Evolutionary conservation across 2,329 filamentous ascomycete species (phyloP).

Genomic region (Aspergillus sp.): DNA sequence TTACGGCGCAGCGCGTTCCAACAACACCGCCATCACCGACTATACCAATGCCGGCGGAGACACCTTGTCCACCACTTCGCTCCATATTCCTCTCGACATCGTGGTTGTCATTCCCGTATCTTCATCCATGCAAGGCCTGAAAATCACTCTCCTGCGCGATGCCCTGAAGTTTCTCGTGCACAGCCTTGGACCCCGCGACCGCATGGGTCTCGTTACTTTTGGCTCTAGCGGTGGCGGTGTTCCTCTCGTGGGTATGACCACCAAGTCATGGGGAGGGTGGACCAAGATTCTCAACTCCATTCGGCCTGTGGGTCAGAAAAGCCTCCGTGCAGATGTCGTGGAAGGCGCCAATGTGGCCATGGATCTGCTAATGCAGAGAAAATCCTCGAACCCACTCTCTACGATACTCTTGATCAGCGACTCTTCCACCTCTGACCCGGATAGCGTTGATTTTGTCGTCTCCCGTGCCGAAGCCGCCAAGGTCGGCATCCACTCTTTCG

Average conservation of each 20-base stretch:
- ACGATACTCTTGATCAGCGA: slow-evolving; percentile 97
- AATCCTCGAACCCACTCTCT: slow-evolving; percentile 91
- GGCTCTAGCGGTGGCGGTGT: slow-evolving; percentile 91
- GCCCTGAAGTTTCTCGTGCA: slow-evolving; percentile 88
- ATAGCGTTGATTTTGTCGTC: slow-evolving; percentile 96
- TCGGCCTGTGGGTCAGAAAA: slow-evolving; percentile 93
- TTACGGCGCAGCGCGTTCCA: slow-evolving; percentile 78
- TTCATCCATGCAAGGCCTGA: slow-evolving; percentile 98
- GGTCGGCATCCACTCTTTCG: slow-evolving; percentile 93
- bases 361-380: slow-evolving; percentile 97
- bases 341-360: slow-evolving; percentile 97
- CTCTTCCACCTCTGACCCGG: slow-evolving; percentile 87
- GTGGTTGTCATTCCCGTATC: slow-evolving; percentile 97
- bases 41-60: slow-evolving; percentile 70
- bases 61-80: slow-evolving; percentile 59
- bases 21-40: slow-evolving; percentile 85
- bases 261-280: slow-evolving; percentile 92
- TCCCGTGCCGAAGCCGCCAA: slow-evolving; percentile 96
- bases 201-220: slow-evolving; percentile 96
- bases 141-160: slow-evolving; percentile 91
- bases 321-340: slow-evolving; percentile 90
- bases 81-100: slow-evolving; percentile 91
- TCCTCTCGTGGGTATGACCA: slow-evolving; percentile 96
- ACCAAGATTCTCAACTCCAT: slow-evolving; percentile 80
- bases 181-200: slow-evolving; percentile 85